phyloP scores from a whole-genome alignment of 2,329 filamentous ascomycete species.

The Fusarium austroafricanum region DNA sequence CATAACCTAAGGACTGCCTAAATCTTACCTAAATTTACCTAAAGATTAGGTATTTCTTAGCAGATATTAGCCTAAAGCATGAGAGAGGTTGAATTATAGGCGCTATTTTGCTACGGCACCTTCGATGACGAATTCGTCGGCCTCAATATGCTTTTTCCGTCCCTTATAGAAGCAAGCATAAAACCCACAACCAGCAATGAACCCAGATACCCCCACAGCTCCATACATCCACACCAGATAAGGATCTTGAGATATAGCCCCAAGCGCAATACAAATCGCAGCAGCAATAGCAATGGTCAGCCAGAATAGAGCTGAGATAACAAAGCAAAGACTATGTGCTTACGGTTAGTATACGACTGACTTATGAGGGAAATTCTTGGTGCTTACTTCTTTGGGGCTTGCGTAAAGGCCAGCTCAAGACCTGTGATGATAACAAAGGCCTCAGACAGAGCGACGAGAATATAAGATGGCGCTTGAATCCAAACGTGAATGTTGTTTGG shows the following conservation, averaged over 20 bases:
- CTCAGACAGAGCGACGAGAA: neutral
- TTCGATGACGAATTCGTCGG: neutral
- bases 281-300: constrained; percentile 3
- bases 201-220: neutral
- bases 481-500: constrained; percentile 9
- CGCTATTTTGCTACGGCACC: neutral
- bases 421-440: constrained; percentile 7
- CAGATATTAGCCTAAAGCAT: no score
- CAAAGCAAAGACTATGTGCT: neutral
- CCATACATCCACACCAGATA: constrained; percentile 17
- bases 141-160: neutral
- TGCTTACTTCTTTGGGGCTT: constrained; percentile 7
- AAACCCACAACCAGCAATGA: constrained; percentile 1
- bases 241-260: neutral
- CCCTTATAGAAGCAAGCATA: constrained; percentile 4
- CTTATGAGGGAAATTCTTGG: rapidly evolving
- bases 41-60: no score
- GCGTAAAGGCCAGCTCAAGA: constrained; percentile 5
- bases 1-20: no score
- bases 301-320: constrained; percentile 14
- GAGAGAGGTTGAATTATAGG: no score
- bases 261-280: constrained; percentile 1
- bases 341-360: neutral
- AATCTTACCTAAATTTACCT: no score
- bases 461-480: neutral